These are phyloP conservation scores for Fusarium globosum DNA, from an alignment of 2,329 filamentous ascomycete genomes.

Conservation along the genomic window DNA sequence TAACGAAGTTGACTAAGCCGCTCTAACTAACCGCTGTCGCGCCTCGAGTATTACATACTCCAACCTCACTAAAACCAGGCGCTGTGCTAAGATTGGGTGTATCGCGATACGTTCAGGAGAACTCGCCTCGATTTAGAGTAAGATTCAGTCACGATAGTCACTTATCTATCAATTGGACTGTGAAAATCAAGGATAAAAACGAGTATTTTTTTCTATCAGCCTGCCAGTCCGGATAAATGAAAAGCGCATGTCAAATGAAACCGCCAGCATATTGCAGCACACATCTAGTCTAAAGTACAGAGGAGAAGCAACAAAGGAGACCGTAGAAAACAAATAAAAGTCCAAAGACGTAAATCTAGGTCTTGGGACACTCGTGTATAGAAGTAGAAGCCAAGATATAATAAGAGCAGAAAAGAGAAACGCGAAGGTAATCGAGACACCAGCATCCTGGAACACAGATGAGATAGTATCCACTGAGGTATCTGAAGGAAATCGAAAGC, in stretches of 20 bases:
- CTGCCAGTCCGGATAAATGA: background rate
- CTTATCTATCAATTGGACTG: background rate
- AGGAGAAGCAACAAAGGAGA: background rate
- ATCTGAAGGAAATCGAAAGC: background rate
- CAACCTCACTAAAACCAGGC: conserved; percentile 6
- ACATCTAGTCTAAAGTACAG: background rate
- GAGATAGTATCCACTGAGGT: background rate
- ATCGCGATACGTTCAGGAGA: background rate
- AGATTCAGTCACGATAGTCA: background rate
- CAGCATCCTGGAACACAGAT: background rate
- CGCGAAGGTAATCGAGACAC: background rate
- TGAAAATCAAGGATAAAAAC: background rate
- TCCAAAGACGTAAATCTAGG: background rate
- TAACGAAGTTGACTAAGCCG: background rate
- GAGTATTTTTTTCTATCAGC: background rate
- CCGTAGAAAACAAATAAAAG: background rate
- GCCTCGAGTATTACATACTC: background rate
- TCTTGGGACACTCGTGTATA: background rate
- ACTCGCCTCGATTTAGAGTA: background rate
- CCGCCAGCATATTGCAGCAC: background rate
- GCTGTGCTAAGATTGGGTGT: background rate
- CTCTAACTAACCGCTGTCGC: background rate
- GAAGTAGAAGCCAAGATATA: background rate
- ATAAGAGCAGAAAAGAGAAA: background rate
- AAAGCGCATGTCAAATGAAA: background rate